These are phyloP conservation scores for Bifiguratus adelaidae DNA, from an alignment of 192 early-diverging fungal species.

Conservation along the genomic window DNA sequence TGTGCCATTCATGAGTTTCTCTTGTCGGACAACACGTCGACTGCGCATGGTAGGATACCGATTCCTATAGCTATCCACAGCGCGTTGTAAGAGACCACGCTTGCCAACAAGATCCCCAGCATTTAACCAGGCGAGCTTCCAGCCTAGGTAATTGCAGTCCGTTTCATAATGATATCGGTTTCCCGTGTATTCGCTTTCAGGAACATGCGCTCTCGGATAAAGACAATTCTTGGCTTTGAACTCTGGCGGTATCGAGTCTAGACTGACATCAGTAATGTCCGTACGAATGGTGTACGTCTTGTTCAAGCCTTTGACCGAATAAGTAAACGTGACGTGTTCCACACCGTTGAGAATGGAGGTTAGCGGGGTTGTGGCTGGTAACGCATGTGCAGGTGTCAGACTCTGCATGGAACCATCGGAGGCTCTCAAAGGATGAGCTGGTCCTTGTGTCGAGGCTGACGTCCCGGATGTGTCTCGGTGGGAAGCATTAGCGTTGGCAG, in stretches of 20 bases:
- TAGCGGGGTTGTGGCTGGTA: slow-evolving; percentile 6
- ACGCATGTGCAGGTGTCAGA: not conserved
- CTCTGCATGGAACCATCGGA: not conserved
- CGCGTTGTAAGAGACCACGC: slow-evolving; percentile 67
- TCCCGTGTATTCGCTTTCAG: slow-evolving; percentile 38
- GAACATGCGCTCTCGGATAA: slow-evolving; percentile 56
- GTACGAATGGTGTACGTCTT: slow-evolving; percentile 46
- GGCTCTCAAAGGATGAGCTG: too few relatives aligned
- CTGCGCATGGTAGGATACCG: slow-evolving; percentile 49
- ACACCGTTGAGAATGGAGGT: slow-evolving; percentile 21
- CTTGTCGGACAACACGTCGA: slow-evolving; percentile 53
- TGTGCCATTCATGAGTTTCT: slow-evolving; percentile 52
- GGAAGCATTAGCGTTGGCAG: not conserved
- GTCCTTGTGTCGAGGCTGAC: too few relatives aligned
- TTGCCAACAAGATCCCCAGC: slow-evolving; percentile 38
- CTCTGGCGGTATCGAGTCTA: slow-evolving; percentile 2
- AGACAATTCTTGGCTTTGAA: slow-evolving; percentile 25
- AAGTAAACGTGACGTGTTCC: slow-evolving; percentile 45
- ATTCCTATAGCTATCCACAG: slow-evolving; percentile 65
- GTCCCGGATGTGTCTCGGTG: not conserved
- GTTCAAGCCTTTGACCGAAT: slow-evolving; percentile 48
- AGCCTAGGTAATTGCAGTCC: slow-evolving; percentile 60
- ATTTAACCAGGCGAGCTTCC: slow-evolving; percentile 63
- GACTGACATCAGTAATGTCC: slow-evolving; percentile 44
- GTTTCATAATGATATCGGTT: slow-evolving; percentile 75